Evolutionary conservation across 2,329 filamentous ascomycete genomes (phyloP), one percentile per base, ranked within the genome.

Genomic region (Verticillium longisporum): DNA sequence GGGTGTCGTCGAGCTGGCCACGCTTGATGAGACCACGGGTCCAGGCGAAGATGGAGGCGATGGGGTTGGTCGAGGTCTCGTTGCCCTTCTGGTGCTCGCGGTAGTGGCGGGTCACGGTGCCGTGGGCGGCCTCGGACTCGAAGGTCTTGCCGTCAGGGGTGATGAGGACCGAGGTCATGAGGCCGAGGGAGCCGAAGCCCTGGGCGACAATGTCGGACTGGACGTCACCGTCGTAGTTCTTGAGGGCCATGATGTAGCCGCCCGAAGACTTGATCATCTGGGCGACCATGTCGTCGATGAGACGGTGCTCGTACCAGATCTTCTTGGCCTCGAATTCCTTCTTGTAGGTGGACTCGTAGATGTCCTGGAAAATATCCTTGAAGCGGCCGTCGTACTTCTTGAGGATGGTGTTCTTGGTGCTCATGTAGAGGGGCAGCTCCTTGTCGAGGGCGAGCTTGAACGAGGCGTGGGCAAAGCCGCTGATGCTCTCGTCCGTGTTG

Each of bases 191-290:
- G 73, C 95, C 95, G 79, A 98, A 99, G 68, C 95, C 95, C 80
- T 99, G 95, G 62, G 95, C 95, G 65, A 99, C 91, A 71, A 98
- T 94, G 76, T 99, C 95, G 75, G 93, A 97, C 81, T 98, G 95
- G 66, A 99, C 95, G 72, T 99, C 95, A 77, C 95, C 95, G 72
- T 98, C 95, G 81, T 98, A 97, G 87, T 98, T 92, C 89, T 99
- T 99, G 77, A 98, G 86, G 65, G 95, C 95, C 84, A 98, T 97
- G 75, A 98, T 87, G 79, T 95, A 97, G 66, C 95, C 95, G 69
- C 95, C 95, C 71, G 89, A 87, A 79, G 90, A 95, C 90, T 99
- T 99, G 84, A 99, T 90, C 95, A 99, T 99, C 85, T 99, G 95
- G 57, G 95, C 95, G 66, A 99, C 95, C 95, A 99, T 98, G 80